Percentiles rank a stretch among this genome's conserved stretches.
These are phyloP conservation scores for Hypholoma sublateritium DNA, from an alignment of 768 basidiomycete genomes.

Conservation along the genomic window DNA sequence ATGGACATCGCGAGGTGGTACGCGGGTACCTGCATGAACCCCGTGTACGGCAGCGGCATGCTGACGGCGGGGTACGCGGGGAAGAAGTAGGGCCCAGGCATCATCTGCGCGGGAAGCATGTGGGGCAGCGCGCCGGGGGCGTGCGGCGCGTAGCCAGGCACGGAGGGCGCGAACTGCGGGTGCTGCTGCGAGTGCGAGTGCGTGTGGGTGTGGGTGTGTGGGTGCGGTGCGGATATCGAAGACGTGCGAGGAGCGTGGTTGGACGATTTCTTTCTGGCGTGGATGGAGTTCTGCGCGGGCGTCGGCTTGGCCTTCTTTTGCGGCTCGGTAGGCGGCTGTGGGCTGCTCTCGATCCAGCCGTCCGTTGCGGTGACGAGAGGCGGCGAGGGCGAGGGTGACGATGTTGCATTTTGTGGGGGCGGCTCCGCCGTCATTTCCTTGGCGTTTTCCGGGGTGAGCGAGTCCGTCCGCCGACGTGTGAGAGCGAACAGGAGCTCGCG, in stretches of 20 bases:
- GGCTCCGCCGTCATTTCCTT: conserved; percentile 13
- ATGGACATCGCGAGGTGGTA: conserved; percentile 20
- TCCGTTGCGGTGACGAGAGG: conserved; percentile 23
- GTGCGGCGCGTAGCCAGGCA: background rate
- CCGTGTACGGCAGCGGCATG: conserved; percentile 16
- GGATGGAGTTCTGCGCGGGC: conserved; percentile 6
- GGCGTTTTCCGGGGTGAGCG: conserved; percentile 27
- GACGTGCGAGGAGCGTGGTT: conserved; percentile 15
- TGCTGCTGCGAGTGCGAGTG: conserved; percentile 5
- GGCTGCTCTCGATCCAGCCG: conserved; percentile 39
- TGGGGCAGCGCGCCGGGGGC: conserved; percentile 1
- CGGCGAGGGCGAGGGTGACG: conserved; percentile 27
- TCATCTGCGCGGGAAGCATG: conserved; percentile 10
- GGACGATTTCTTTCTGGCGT: conserved; percentile 20
- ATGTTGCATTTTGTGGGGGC: conserved; percentile 21
- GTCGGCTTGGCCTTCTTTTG: conserved; percentile 15
- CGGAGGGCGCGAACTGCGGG: background rate
- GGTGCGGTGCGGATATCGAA: background rate
- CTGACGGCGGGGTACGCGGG: conserved; percentile 22
- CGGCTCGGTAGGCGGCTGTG: conserved; percentile 11
- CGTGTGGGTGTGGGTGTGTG: conserved; percentile 9
- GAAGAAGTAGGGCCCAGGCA: conserved; percentile 24
- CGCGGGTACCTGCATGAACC: conserved; percentile 20
- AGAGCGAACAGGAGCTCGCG: conserved; percentile 44
- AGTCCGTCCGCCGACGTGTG: conserved; percentile 40